Evolutionary conservation across 2,329 filamentous ascomycete genomes (phyloP).

Genomic region (Scytalidium lignicola): DNA sequence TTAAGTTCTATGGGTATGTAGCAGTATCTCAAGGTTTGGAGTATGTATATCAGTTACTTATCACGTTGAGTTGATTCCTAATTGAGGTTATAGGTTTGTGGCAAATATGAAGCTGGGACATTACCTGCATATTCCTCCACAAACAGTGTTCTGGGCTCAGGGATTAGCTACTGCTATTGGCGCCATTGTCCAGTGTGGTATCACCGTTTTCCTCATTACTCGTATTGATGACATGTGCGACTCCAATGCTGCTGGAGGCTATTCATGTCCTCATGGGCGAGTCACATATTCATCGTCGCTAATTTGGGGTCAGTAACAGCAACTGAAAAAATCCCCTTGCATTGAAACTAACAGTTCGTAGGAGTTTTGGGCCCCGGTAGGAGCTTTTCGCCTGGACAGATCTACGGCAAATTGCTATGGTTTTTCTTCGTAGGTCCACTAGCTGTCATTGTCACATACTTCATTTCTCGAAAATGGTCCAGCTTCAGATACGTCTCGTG

Average conservation of each 20-base stretch:
- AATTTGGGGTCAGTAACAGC: slow-evolving; percentile 34
- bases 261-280: slow-evolving; percentile 43
- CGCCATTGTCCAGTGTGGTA: slow-evolving; percentile 36
- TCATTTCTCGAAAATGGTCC: not conserved
- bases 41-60: slow-evolving; percentile 34
- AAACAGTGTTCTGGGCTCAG: slow-evolving; percentile 43
- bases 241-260: slow-evolving; percentile 36
- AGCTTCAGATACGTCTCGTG: slow-evolving; percentile 9
- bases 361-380: slow-evolving; percentile 48
- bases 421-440: slow-evolving; percentile 45
- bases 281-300: slow-evolving; percentile 43
- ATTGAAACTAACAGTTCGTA: too few relatives aligned
- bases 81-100: slow-evolving; percentile 26
- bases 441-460: slow-evolving; percentile 51
- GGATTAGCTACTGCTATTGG: slow-evolving; percentile 42
- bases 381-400: slow-evolving; percentile 58
- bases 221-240: slow-evolving; percentile 38
- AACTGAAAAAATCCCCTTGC: too few relatives aligned
- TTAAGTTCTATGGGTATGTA: slow-evolving; percentile 68
- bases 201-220: slow-evolving; percentile 32
- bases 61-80: slow-evolving; percentile 15
- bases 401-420: slow-evolving; percentile 48
- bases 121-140: slow-evolving; percentile 45
- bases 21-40: slow-evolving; percentile 43
- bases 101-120: slow-evolving; percentile 47